Evolutionary conservation across 169 alveolate genomes (phyloP).

Genomic region (Plasmodium blacklocki): DNA sequence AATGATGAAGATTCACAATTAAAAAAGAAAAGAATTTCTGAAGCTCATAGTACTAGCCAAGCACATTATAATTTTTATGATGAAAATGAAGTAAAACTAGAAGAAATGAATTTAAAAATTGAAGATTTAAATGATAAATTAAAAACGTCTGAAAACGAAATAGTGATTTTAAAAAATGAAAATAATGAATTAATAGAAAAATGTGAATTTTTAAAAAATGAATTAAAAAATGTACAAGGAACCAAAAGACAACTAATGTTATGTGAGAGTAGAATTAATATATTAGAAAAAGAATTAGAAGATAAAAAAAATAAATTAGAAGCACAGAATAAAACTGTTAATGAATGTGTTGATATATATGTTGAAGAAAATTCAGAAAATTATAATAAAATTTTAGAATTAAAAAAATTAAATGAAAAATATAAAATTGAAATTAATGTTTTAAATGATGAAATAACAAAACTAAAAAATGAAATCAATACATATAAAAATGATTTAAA

Average conservation of each 20-base stretch:
- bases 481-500: slow-evolving; percentile 59
- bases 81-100: slow-evolving; percentile 68
- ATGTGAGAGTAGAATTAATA: slow-evolving; percentile 66
- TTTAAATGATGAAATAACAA: slow-evolving; percentile 57
- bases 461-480: slow-evolving; percentile 22
- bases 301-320: slow-evolving; percentile 62
- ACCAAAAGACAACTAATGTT: slow-evolving; percentile 65
- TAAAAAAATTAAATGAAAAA: slow-evolving; percentile 51
- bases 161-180: slow-evolving; percentile 33
- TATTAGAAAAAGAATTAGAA: slow-evolving; percentile 65
- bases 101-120: slow-evolving; percentile 67
- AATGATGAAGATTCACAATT: slow-evolving; percentile 16
- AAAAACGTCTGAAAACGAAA: slow-evolving; percentile 21
- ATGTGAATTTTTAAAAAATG: slow-evolving; percentile 61
- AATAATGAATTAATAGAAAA: slow-evolving; percentile 59
- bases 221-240: slow-evolving; percentile 54
- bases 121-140: slow-evolving; percentile 63
- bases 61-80: slow-evolving; percentile 53
- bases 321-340: slow-evolving; percentile 67
- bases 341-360: slow-evolving; percentile 70
- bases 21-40: slow-evolving; percentile 24
- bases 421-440: slow-evolving; percentile 62
- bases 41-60: slow-evolving; percentile 10
- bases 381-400: slow-evolving; percentile 66
- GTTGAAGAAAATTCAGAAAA: slow-evolving; percentile 76